A percentile compares a stretch with the other conserved stretches of the same genome.
These are phyloP conservation scores for Cercospora zeina DNA, from an alignment of 2,329 filamentous ascomycete genomes.

Conservation along the genomic window DNA sequence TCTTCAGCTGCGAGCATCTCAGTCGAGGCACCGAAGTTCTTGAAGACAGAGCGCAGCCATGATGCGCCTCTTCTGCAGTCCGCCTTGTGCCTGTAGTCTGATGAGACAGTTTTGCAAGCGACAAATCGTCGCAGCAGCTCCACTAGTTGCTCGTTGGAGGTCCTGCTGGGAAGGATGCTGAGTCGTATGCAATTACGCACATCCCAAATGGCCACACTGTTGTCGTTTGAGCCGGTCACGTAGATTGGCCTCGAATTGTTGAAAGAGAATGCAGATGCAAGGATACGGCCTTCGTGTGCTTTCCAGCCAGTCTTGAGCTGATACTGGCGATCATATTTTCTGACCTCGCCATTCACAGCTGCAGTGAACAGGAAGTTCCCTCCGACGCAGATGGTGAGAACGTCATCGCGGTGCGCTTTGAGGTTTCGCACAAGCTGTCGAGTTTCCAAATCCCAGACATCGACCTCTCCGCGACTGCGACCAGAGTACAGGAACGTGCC, in stretches of 20 bases:
- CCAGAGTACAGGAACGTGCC: conserved; percentile 92
- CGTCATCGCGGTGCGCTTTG: conserved; percentile 74
- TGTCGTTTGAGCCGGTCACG: conserved; percentile 91
- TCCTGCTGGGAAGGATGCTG: conserved; percentile 50
- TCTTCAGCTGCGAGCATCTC: conserved; percentile 84
- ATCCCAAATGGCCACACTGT: conserved; percentile 85
- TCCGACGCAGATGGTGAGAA: conserved; percentile 82
- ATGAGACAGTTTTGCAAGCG: conserved; percentile 87
- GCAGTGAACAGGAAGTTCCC: conserved; percentile 85
- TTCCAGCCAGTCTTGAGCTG: conserved; percentile 75
- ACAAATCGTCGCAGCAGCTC: conserved; percentile 77
- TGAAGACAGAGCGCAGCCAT: conserved; percentile 86
- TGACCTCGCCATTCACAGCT: conserved; percentile 73
- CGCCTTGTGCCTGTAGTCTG: conserved; percentile 78
- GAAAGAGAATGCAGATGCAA: conserved; percentile 75
- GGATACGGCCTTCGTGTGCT: conserved; percentile 82
- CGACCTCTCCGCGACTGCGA: conserved; percentile 80
- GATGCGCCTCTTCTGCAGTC: conserved; percentile 92
- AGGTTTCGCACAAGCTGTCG: conserved; percentile 85
- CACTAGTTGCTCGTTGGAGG: conserved; percentile 64
- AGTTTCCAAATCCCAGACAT: conserved; percentile 96
- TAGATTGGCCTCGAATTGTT: conserved; percentile 76
- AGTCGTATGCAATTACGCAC: conserved; percentile 58
- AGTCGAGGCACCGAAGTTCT: conserved; percentile 83
- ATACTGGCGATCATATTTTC: conserved; percentile 79